Base-by-base conservation (phyloP, 371 early-diverging fungal genomes). In the Basidiobolus meristosporus region DNA sequence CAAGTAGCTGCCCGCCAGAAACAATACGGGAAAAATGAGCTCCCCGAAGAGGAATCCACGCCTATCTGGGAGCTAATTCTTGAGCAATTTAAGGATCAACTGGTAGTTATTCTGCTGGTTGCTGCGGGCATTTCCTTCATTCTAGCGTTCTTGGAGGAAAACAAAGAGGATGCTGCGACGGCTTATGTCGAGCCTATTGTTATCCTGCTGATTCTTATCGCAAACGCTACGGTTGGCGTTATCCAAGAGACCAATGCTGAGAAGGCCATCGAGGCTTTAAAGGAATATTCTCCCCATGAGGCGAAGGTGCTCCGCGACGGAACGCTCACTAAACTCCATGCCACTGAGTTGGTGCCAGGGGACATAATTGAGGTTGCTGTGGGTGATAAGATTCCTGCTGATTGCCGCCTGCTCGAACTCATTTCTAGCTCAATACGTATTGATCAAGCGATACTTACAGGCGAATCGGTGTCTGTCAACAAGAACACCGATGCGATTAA, bases 141-240 rank as follows among this genome's bases (percentile, higher is more conserved):
- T 12, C 66, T 97, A 18, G 96, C 98, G 31, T 55, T 80, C 10
- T 65, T 92, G 41, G 98, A 93, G 50, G 84, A 80, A 34, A 64
- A 56, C 31, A 65, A 62, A 29, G 46, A 59, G 14, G 63, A 55
- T 31, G 36, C 50, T 12, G 53, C 57, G 5, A 81, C 86, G 0
- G 93, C 96, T 9, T 95, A 83, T 67, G 96, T 95, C 28, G 98
- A 97, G 63, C 96, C 98, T 3, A 59, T 86, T 40, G 98, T 97
- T 26, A 93, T 97, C 48, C 60, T 95, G 44, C 62, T 97, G 32
- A 95, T 97, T 50, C 60, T 97, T 47, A 86, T 97, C 53, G 93
- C 91, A 36, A 97, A 97, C 52, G 95, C 98, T 3, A 77, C 82
- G 5, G 93, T 97, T 26, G 98, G 98, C 36, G 92, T 95, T 12